phyloP scores from a whole-genome alignment of 129 eudicot species.

The Flaveria trinervia region DNA sequence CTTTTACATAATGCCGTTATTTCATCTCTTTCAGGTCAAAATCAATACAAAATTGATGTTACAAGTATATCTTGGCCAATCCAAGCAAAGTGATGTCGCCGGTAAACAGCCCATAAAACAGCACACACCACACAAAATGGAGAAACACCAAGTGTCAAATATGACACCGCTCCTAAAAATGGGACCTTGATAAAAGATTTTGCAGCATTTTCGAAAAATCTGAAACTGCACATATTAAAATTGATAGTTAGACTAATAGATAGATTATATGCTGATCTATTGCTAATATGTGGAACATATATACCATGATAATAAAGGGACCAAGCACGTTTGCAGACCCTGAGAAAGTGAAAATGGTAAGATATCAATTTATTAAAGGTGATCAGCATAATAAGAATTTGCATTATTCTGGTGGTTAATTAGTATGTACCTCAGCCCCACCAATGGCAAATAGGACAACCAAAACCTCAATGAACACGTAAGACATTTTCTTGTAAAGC shows the following conservation, averaged over 20 bases:
- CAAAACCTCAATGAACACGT: conserved; percentile 79
- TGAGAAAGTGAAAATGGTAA: conserved; percentile 36
- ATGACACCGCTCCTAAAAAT: conserved; percentile 75
- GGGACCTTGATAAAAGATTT: conserved; percentile 78
- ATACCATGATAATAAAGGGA: conserved; percentile 88
- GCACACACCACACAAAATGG: conserved; percentile 86
- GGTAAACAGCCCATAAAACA: conserved; percentile 82
- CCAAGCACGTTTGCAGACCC: conserved; percentile 95
- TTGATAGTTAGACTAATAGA: conserved; percentile 31
- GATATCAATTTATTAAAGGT: conserved; percentile 19
- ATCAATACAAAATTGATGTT: conserved; percentile 37
- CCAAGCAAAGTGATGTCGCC: conserved; percentile 81
- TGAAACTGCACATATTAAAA: conserved; percentile 57
- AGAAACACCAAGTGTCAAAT: conserved; percentile 69
- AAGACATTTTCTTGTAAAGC: conserved; percentile 94
- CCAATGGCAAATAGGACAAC: conserved; percentile 94
- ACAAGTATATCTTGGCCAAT: conserved; percentile 98
- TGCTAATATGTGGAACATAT: neutral
- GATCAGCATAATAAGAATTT: too few species aligned
- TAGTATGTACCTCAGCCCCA: conserved; percentile 73
- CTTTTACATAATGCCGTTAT: neutral
- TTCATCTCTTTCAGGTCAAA: conserved; percentile 27
- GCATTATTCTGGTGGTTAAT: conserved; percentile 9
- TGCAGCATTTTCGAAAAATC: conserved; percentile 73
- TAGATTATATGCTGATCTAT: neutral